Evolutionary conservation across 257 asterid genomes (phyloP), one percentile per base, ranked within the genome.

Genomic region (Lycium barbarum): DNA sequence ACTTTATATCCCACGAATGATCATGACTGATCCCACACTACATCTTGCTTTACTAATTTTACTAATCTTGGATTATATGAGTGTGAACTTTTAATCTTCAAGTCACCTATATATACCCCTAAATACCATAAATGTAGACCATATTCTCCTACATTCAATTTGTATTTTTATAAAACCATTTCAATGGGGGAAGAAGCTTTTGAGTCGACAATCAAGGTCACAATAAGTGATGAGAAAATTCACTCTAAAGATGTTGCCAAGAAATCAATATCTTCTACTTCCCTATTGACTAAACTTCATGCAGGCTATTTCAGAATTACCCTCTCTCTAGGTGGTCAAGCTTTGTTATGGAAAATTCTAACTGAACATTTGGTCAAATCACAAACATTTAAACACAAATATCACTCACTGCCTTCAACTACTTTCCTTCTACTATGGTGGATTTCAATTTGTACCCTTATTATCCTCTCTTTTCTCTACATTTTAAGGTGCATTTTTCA

Each of bases 251-350:
- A 76, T 76, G 63, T 49, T 13, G 3, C 26, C 65, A 76, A 51
- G 63, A 76, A 76, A 76, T 8, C 82, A 53, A 15, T 3, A 0
- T 76, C 47, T 76, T 53, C 63, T 51, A 2, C 82, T 40, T 86
- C 93, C 79, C 26, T 70, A 17, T 76, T 91, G 9, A 83, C 88
- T 2, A 87, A 87, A 40, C 49, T 89, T 9, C 93, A 88, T 67
- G 91, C 90, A 11, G 92, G 91, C 15, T 89, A 89, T 83, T 92
- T 92, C 86, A 87, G 90, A 85, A 89, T 90, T 57, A 86, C 84
- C 67, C 82, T 92, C 11, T 87, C 92, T 26, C 15, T 83, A 6
- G 90, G 91, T 26, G 86, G 84, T 58, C 94, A 92, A 85, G 90
- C 88, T 9, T 81, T 91, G 45, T 78, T 90, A 17, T 91, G 94